Base-by-base conservation (phyloP, 192 early-diverging fungal species). In the Backusella parvicylindrica region DNA sequence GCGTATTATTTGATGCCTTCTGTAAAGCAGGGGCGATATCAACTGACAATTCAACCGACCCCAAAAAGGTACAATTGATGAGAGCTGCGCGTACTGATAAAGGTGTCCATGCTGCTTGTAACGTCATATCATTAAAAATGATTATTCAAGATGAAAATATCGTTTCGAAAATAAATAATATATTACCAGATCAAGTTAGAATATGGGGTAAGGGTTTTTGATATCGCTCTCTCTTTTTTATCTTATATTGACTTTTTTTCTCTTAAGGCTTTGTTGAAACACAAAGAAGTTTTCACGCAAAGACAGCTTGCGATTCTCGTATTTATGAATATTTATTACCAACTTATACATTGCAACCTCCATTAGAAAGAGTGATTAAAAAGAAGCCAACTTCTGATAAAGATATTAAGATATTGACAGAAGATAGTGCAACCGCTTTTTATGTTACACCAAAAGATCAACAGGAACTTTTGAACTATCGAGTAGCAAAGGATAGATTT, bases 61-160 rank as follows among this genome's bases (percentile, higher is more conserved):
- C 89, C 64, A 87, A 86, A 68, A 94, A 94, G 77, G 84, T 96
- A 68, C 85, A 91, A 68, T 91, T 98, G 71, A 89, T 91, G 86
- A 86, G 98, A 66, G 95, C 95, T 13, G 98, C 98, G 7, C 88
- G 98, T 43, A 99, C 98, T 2, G 98, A 99, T 79, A 99, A 99
- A 82, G 98, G 98, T 36, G 98, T 99, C 2, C 98, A 99, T 77
- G 98, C 98, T 31, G 93, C 93, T 37, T 97, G 97, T 18, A 97
- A 99, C 70, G 93, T 99, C 3, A 91, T 95, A 18, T 96, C 96
- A 6, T 74, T 95, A 36, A 99, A 99, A 82, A 90, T 99, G 90
- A 92, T 95, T 70, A 80, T 92, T 7, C 92, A 96, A 68, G 88
- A 92, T 64, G 78, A 84, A 9, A 87, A 92, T 36, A 82, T 97